phyloP scores from a whole-genome alignment of 1,284 basidiomycete species.

The Moesziomyces globuligerus region DNA sequence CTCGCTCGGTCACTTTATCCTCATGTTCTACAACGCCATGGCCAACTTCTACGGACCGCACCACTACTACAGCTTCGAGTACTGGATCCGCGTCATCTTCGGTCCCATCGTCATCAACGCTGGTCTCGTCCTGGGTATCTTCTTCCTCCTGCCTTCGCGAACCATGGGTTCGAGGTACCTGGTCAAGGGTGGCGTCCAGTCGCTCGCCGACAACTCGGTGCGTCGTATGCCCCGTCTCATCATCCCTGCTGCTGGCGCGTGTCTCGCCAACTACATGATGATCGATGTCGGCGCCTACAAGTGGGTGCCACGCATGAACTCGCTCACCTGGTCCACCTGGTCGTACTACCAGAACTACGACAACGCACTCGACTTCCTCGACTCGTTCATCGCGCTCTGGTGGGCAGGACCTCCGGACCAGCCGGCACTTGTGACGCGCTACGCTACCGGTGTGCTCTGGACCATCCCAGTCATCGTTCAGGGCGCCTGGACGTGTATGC shows the following conservation, averaged over 20 bases:
- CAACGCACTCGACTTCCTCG: slow-evolving; percentile 49
- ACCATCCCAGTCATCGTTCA: slow-evolving; percentile 60
- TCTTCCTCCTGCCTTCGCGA: slow-evolving; percentile 55
- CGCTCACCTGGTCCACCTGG: slow-evolving; percentile 58
- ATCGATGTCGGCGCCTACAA: slow-evolving; percentile 56
- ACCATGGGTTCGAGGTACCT: slow-evolving; percentile 58
- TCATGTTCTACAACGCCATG: slow-evolving; percentile 57
- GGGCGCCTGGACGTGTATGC: slow-evolving; percentile 53
- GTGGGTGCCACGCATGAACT: slow-evolving; percentile 53
- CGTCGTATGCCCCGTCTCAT: slow-evolving; percentile 58
- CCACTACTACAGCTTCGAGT: slow-evolving; percentile 51
- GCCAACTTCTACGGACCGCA: slow-evolving; percentile 35
- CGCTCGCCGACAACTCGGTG: slow-evolving; percentile 52
- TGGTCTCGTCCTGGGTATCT: slow-evolving; percentile 55
- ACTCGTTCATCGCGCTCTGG: slow-evolving; percentile 55
- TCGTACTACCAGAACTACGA: slow-evolving; percentile 57
- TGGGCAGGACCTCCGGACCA: slow-evolving; percentile 47
- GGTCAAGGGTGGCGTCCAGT: slow-evolving; percentile 49
- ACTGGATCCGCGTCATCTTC: slow-evolving; percentile 51
- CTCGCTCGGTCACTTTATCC: slow-evolving; percentile 56
- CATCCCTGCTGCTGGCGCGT: slow-evolving; percentile 49
- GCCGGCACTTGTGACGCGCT: slow-evolving; percentile 49
- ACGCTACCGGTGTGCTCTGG: slow-evolving; percentile 63
- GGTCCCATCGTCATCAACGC: slow-evolving; percentile 54
- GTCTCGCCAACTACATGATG: slow-evolving; percentile 55